A percentile compares a stretch with the other conserved stretches of the same genome.
These are phyloP conservation scores for Cyberlindnera saturnus DNA, from an alignment of 805 yeast species.

Conservation along the genomic window DNA sequence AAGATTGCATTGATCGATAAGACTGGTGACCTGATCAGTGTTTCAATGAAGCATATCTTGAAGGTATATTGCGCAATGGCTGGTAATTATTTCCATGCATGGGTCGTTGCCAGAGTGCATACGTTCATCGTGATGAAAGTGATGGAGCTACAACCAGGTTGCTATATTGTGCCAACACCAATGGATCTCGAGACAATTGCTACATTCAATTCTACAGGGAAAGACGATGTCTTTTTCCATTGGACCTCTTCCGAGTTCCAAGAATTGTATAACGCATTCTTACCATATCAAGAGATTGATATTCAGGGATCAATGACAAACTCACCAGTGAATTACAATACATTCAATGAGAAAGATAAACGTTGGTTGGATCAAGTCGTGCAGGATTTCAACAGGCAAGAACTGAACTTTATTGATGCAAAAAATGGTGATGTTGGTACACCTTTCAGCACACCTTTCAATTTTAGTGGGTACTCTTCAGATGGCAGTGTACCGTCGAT, in stretches of 20 bases:
- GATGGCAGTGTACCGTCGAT: too few relatives aligned
- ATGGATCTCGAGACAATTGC: conserved; percentile 10
- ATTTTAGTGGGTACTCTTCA: too few relatives aligned
- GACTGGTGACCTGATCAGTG: conserved; percentile 4
- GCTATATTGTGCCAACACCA: background rate
- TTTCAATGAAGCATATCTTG: conserved; percentile 5
- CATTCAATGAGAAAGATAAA: conserved; percentile 13
- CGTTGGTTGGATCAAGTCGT: conserved; percentile 21
- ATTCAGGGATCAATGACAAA: background rate
- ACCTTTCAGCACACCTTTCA: too few relatives aligned
- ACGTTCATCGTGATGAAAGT: conserved; percentile 10
- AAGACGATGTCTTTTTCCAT: conserved; percentile 16
- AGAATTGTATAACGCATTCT: conserved; percentile 4
- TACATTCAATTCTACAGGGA: conserved; percentile 1
- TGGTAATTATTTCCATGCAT: conserved; percentile 21
- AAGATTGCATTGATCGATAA: conserved; percentile 9
- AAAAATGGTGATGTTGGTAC: conserved; percentile 3
- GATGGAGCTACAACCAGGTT: conserved; percentile 3
- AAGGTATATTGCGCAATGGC: conserved; percentile 10
- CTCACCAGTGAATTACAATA: conserved; percentile 5
- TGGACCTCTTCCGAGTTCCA: conserved; percentile 10
- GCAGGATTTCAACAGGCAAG: conserved; percentile 4
- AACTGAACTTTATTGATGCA: background rate
- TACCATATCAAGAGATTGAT: conserved; percentile 7
- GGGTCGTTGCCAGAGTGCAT: conserved; percentile 22